phyloP scores from a whole-genome alignment of 352 stramenopile genomes.

The Pythium aphanidermatum region DNA sequence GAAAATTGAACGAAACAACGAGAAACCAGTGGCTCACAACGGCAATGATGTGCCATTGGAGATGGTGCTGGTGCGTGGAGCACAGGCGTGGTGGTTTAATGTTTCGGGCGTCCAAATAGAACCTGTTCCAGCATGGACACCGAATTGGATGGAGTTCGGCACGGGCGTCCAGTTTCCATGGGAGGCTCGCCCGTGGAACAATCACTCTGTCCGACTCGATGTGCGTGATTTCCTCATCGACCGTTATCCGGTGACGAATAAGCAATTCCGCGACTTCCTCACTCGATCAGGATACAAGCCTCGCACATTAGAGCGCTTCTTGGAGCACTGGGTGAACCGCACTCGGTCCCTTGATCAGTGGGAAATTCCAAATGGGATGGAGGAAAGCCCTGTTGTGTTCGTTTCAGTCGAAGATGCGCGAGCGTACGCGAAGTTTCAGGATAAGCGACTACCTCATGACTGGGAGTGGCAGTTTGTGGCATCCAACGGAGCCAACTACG shows the following conservation, averaged over 20 bases:
- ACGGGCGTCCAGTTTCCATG: constrained; percentile 82
- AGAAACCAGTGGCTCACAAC: neutral
- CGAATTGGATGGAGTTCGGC: constrained; percentile 43
- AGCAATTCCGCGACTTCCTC: constrained; percentile 56
- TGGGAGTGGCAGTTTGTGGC: constrained; percentile 86
- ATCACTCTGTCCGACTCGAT: constrained; percentile 53
- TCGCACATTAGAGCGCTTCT: constrained; percentile 48
- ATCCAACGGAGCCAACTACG: constrained; percentile 60
- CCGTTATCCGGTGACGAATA: constrained; percentile 72
- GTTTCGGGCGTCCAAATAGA: constrained; percentile 79
- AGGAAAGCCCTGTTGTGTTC: constrained; percentile 67
- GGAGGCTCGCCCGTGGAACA: constrained; percentile 74
- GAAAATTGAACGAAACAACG: constrained; percentile 12
- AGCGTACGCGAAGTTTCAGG: constrained; percentile 61
- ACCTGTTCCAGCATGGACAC: constrained; percentile 63
- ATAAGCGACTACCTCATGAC: constrained; percentile 70
- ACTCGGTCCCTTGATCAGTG: constrained; percentile 28
- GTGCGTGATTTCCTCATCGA: constrained; percentile 74
- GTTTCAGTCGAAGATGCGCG: constrained; percentile 68
- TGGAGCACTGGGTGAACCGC: constrained; percentile 67
- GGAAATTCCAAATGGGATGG: constrained; percentile 35
- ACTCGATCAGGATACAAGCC: constrained; percentile 45
- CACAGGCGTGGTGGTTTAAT: constrained; percentile 69
- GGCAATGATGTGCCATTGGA: constrained; percentile 9
- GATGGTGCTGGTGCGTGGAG: constrained; percentile 49